Evolutionary conservation across 1,284 basidiomycete genomes (phyloP), one percentile per base, ranked within the genome.

Genomic region (Mycena sp.): DNA sequence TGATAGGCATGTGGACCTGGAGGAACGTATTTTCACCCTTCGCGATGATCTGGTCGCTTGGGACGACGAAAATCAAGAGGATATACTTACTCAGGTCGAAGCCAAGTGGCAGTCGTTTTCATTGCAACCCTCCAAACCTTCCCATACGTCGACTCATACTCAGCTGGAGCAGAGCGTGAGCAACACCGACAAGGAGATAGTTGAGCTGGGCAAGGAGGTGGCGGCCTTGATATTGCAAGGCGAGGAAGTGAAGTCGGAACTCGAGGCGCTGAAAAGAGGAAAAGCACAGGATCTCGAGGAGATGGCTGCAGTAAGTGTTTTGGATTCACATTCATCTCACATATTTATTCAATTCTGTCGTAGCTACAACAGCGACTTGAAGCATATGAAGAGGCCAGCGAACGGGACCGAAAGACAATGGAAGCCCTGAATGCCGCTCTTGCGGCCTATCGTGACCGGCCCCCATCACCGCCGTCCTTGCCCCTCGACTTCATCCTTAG

Each of bases 21-120:
- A 83, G 21, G 70, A 67, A n/a, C 74, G 73, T 2, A 67, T 84
- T 23, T 28, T 61, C 12, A 76, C 79, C 4, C 68, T 87, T 30
- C 73, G 83, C 64, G 84, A 86, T 64, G 78, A 82, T 54, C 66
- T 85, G 41, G 67, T 67, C 3, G 78, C 79, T 49, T 78, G 79
- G 49, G 77, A 82, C 44, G 61, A 62, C 14, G 11, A 26, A 16
- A 52, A 44, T 30, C 17, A n/a, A 19, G 61, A 67, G 0, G 71
- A 80, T 14, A 29, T 81, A 4, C 59, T 71, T 3, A 75, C 78
- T 11, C 77, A 81, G 58, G 71, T 86, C 19, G 78, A 81, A 12
- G 74, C 76, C 40, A 73, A 19, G 23, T 26, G 53, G 9, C 60
- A 46, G 44, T 35, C 44, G 6, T 5, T 58, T 28, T 28, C 52